Conservation (phyloP, 352 stramenopile species). For the Aphanomyces stellatus region DNA sequence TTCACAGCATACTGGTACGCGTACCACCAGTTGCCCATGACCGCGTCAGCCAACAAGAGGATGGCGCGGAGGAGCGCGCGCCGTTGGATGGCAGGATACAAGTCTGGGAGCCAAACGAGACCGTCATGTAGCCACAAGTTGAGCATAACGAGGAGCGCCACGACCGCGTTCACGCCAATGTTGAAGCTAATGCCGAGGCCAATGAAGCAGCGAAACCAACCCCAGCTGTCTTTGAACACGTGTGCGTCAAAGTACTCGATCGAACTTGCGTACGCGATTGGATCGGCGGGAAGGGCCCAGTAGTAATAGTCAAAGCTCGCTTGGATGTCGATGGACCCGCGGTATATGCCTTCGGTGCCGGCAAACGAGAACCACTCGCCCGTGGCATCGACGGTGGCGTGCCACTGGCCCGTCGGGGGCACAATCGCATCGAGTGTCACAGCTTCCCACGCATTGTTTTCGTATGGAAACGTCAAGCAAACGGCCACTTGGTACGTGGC, state of each 20-base stretch:
- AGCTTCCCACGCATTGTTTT: not conserved
- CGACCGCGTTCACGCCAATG: not conserved
- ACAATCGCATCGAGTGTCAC: not conserved
- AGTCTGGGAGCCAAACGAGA: conserved; percentile 5
- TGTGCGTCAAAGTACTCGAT: not conserved
- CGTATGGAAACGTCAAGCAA: not conserved
- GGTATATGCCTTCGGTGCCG: not conserved
- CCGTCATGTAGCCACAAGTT: not conserved
- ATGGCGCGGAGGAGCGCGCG: not conserved
- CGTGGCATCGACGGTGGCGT: not conserved
- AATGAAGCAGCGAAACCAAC: not conserved
- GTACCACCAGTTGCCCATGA: conserved; percentile 8
- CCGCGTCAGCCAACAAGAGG: not conserved
- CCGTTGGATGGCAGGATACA: conserved; percentile 11
- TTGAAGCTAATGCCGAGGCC: conserved; percentile 8
- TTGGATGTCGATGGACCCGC: not conserved
- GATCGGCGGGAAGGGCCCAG: not conserved
- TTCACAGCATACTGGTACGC: not conserved
- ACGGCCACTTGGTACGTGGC: not conserved
- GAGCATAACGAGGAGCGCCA: not conserved
- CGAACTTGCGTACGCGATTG: not conserved
- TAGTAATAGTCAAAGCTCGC: not conserved
- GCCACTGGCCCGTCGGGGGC: not conserved
- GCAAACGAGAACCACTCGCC: not conserved
- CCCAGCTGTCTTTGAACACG: not conserved